phyloP scores from a whole-genome alignment of 73 alveolate genomes.

The Symbiodinium natans region DNA sequence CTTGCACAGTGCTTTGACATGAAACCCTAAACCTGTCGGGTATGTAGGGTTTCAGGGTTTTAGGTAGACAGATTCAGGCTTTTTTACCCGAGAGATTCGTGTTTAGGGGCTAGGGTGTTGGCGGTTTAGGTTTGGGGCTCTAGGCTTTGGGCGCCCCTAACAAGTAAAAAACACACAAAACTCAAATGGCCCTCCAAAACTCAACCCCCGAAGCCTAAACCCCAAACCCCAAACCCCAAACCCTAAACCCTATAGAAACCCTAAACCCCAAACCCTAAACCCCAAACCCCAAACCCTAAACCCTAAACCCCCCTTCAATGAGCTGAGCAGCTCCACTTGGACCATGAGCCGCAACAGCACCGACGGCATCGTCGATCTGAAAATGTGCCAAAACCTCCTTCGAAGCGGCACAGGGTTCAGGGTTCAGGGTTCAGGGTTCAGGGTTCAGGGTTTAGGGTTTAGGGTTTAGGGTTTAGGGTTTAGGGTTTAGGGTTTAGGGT shows the following conservation, averaged over 20 bases:
- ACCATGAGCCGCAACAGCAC: slow-evolving; percentile 83
- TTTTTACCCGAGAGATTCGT: too few relatives aligned
- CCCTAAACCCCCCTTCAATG: neutral
- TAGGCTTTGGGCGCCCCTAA: too few relatives aligned
- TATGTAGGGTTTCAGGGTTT: too few relatives aligned
- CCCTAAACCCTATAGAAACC: neutral
- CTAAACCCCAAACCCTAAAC: neutral
- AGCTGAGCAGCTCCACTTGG: neutral
- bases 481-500: neutral
- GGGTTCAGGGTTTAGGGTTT: neutral
- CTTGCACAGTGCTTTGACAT: too few relatives aligned
- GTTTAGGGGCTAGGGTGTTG: too few relatives aligned
- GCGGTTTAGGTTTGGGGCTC: too few relatives aligned
- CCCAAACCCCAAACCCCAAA: neutral
- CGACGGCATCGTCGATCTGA: slow-evolving; percentile 81
- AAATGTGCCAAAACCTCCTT: slow-evolving; percentile 26
- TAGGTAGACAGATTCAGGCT: too few relatives aligned
- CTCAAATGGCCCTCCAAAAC: too few relatives aligned
- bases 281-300: neutral
- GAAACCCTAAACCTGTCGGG: too few relatives aligned
- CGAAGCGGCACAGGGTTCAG: neutral
- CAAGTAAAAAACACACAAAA: too few relatives aligned
- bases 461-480: neutral
- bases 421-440: neutral
- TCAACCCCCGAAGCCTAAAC: neutral